Percentiles rank a stretch among this genome's conserved stretches.
phyloP scores from a whole-genome alignment of 192 early-diverging fungal genomes.

The Backusella tarrabulga region DNA sequence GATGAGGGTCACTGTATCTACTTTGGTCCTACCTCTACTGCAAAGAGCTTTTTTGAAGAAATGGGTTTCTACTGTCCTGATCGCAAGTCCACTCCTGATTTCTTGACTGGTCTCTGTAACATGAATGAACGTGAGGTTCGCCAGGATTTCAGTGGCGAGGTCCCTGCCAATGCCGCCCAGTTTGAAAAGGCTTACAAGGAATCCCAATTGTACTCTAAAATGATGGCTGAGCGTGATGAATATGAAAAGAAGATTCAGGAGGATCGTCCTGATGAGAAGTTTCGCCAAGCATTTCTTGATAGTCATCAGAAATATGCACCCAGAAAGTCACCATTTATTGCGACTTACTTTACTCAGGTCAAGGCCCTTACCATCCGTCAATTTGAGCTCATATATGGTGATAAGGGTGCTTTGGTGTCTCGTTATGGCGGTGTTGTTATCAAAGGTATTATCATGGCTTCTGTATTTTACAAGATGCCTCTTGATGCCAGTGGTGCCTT shows the following conservation, averaged over 20 bases:
- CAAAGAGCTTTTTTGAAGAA: constrained; percentile 59
- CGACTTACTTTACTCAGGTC: constrained; percentile 62
- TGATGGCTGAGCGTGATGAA: constrained; percentile 40
- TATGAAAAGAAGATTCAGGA: constrained; percentile 41
- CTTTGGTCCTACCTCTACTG: constrained; percentile 62
- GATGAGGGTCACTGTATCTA: constrained; percentile 68
- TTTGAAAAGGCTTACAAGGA: constrained; percentile 59
- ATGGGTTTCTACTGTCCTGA: constrained; percentile 62
- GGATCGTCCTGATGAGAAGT: constrained; percentile 23
- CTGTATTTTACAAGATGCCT: constrained; percentile 64
- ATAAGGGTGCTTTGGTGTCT: constrained; percentile 48
- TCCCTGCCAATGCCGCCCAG: constrained; percentile 59
- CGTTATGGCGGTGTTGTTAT: constrained; percentile 46
- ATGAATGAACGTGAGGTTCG: constrained; percentile 49
- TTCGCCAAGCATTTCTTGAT: constrained; percentile 49
- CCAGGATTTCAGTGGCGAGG: constrained; percentile 48
- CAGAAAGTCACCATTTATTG: constrained; percentile 57
- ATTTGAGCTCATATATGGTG: constrained; percentile 57
- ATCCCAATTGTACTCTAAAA: constrained; percentile 39
- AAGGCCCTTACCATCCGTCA: constrained; percentile 60
- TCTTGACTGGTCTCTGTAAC: constrained; percentile 69
- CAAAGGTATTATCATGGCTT: constrained; percentile 71
- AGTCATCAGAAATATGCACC: constrained; percentile 52
- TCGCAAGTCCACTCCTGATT: constrained; percentile 72
- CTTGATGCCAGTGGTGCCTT: constrained; percentile 62